A percentile compares a stretch with the other conserved stretches of the same genome.
Conservation (phyloP, 805 yeast genomes). For the Candida lessepsii region DNA sequence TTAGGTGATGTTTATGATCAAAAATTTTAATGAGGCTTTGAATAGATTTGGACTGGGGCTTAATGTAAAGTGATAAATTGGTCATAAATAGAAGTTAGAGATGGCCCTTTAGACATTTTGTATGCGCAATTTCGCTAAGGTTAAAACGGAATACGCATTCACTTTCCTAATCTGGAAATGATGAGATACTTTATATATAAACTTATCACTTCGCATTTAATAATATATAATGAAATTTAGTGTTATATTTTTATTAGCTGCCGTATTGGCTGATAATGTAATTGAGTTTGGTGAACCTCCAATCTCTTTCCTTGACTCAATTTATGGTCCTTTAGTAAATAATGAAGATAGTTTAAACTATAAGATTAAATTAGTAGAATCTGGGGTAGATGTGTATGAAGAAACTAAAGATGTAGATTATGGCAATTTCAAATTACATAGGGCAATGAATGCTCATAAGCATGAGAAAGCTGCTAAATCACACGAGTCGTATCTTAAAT, state of each 20-base stretch:
- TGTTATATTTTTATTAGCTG: neutral
- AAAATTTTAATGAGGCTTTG: neutral
- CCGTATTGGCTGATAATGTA: conserved; percentile 22
- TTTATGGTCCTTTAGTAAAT: conserved; percentile 26
- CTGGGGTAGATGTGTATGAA: conserved; percentile 6
- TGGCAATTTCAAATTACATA: conserved; percentile 5
- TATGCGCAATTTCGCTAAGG: too few relatives aligned
- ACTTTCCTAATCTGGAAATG: conserved; percentile 1
- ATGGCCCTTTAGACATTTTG: too few relatives aligned
- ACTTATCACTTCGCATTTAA: neutral
- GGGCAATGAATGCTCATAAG: neutral
- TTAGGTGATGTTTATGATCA: conserved; percentile 42
- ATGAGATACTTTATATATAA: neutral
- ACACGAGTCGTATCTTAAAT: conserved; percentile 15
- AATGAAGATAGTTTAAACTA: conserved; percentile 13
- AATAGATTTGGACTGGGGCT: too few relatives aligned
- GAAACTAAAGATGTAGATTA: neutral
- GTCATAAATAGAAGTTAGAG: too few relatives aligned
- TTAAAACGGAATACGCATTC: neutral
- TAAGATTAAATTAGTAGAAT: conserved; percentile 11
- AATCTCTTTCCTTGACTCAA: conserved; percentile 21
- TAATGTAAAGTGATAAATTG: too few relatives aligned
- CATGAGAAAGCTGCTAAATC: conserved; percentile 5
- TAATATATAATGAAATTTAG: conserved; percentile 1
- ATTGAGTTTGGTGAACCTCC: conserved; percentile 31